phyloP scores from a whole-genome alignment of 148 eudicot species.

The Diospyros kaki region DNA sequence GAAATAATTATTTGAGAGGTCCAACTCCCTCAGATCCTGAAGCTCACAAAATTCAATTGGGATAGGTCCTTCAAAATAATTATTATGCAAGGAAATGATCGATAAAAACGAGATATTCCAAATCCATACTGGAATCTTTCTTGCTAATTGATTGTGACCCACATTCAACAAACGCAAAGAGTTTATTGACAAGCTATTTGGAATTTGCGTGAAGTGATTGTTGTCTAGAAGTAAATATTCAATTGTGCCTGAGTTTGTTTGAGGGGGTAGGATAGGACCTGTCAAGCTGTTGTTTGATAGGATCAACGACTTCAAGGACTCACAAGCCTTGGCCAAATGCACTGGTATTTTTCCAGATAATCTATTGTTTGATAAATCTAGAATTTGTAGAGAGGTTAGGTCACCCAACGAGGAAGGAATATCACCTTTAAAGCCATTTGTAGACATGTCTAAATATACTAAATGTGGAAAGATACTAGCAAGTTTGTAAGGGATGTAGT shows the following conservation, averaged over 20 bases:
- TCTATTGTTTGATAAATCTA: neutral
- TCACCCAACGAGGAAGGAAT: neutral
- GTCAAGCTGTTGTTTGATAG: conserved; percentile 3
- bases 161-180: neutral
- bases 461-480: neutral
- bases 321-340: neutral
- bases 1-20: neutral
- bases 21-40: neutral
- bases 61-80: conserved; percentile 5
- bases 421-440: neutral
- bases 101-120: neutral
- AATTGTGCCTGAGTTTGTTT: neutral
- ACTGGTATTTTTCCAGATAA: neutral
- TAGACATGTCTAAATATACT: neutral
- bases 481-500: neutral
- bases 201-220: neutral
- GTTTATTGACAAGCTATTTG: neutral
- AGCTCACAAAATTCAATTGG: conserved; percentile 2
- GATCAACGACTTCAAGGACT: neutral
- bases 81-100: neutral
- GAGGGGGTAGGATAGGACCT: neutral
- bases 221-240: neutral
- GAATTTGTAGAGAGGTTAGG: neutral
- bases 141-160: neutral
- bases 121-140: neutral